These are phyloP conservation scores for Casuarina cunninghamiana DNA, from an alignment of 306 rosid species.

Conservation along the genomic window DNA sequence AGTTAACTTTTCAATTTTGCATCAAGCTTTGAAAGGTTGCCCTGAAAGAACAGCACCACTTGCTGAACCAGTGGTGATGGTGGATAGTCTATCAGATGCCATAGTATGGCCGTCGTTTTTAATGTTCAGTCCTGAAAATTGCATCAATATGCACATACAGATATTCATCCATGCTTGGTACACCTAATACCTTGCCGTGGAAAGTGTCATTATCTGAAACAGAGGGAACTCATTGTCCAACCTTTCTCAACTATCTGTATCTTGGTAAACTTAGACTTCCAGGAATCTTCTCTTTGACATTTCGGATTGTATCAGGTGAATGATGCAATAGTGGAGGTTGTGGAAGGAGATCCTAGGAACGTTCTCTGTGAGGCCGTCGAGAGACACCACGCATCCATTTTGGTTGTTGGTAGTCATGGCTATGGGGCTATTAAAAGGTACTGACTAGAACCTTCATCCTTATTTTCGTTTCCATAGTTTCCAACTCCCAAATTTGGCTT, in stretches of 20 bases:
- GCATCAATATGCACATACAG: neutral
- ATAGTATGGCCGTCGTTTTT: neutral
- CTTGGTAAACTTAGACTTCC: neutral
- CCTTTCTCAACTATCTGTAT: too few relatives aligned
- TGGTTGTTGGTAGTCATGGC: slow-evolving; percentile 82
- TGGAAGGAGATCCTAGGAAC: slow-evolving; percentile 75
- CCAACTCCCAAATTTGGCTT: neutral
- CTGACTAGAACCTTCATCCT: neutral
- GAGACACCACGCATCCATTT: slow-evolving; percentile 63
- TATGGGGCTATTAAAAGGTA: slow-evolving; percentile 80
- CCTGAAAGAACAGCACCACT: neutral
- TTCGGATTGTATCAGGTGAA: slow-evolving; percentile 32
- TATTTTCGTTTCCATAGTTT: neutral
- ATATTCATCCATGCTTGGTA: neutral
- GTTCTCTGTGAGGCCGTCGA: slow-evolving; percentile 76
- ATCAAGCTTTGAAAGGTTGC: too few relatives aligned
- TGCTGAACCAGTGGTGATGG: neutral
- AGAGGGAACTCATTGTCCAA: neutral
- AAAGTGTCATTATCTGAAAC: neutral
- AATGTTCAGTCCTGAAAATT: neutral
- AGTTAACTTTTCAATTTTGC: neutral
- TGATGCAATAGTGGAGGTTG: slow-evolving; percentile 43
- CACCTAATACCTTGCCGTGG: neutral
- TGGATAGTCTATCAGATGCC: neutral
- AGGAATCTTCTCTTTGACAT: neutral